Conservation (phyloP, 805 yeast genomes). For the Candida hungchunana region DNA sequence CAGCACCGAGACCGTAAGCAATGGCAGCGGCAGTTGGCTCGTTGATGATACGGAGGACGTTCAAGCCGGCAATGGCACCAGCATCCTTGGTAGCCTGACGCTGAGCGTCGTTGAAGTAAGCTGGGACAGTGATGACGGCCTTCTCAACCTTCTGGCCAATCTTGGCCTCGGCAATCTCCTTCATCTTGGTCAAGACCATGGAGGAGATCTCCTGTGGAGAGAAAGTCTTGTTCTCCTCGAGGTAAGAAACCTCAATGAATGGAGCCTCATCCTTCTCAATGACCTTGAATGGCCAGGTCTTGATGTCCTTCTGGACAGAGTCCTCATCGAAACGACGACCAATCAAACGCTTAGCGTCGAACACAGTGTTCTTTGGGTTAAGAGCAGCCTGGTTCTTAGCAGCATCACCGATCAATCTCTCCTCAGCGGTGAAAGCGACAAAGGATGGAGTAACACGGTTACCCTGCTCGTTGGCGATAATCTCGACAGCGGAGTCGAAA, state of each 20-base stretch:
- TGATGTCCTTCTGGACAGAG: slow-evolving; percentile 82
- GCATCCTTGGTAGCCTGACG: slow-evolving; percentile 83
- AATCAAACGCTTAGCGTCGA: slow-evolving; percentile 80
- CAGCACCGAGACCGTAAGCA: slow-evolving; percentile 97
- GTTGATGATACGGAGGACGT: slow-evolving; percentile 72
- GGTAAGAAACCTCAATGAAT: slow-evolving; percentile 64
- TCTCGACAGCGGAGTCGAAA: slow-evolving; percentile 72
- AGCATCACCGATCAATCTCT: slow-evolving; percentile 78
- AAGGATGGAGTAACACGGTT: slow-evolving; percentile 81
- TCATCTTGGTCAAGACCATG: slow-evolving; percentile 71
- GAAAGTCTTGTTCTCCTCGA: slow-evolving; percentile 59
- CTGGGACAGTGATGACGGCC: slow-evolving; percentile 78
- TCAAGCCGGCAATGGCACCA: slow-evolving; percentile 75
- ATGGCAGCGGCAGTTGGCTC: slow-evolving; percentile 96
- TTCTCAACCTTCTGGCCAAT: slow-evolving; percentile 67
- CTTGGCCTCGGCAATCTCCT: slow-evolving; percentile 74
- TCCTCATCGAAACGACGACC: slow-evolving; percentile 76
- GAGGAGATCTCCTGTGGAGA: slow-evolving; percentile 77
- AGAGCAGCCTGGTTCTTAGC: slow-evolving; percentile 82
- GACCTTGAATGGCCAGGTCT: slow-evolving; percentile 84
- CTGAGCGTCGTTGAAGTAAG: slow-evolving; percentile 76
- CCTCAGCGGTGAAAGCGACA: slow-evolving; percentile 75
- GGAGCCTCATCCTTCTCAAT: slow-evolving; percentile 63
- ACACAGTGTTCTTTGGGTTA: slow-evolving; percentile 72
- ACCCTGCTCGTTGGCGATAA: slow-evolving; percentile 82